Evolutionary conservation across 257 asterid genomes (phyloP), one percentile per base, ranked within the genome.

Genomic region (Przewalskia tangutica): DNA sequence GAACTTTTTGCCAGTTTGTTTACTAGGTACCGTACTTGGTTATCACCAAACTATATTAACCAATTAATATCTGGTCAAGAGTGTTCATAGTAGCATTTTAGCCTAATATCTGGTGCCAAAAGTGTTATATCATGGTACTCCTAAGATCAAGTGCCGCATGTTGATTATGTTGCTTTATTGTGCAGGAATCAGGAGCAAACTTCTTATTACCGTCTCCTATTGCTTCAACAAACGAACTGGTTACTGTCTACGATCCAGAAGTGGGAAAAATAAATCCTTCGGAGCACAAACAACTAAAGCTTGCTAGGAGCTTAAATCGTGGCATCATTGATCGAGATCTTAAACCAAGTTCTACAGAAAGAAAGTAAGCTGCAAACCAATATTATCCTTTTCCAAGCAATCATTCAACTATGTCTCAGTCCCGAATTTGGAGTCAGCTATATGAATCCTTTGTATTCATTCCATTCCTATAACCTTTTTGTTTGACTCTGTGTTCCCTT

Each of bases 271-370:
- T 90, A 34, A 95, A 95, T 90, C 99, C 98, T 81, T 92, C 98
- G n/a, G 99, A 95, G 90, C 99, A 95, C 94, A 95, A 95, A 90
- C 99, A 95, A 83, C 90, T 93, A 76, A 95, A 95, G 90, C 88
- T 95, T 84, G 99, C 99, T 2, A 93, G 99, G 89, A 95, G 98
- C 89, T 92, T 95, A 80, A 95, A 89, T 84, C 99, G 99, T 75
- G 99, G 98, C 84, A 95, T 95, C 83, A 94, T 95, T 80, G 99
- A 95, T 83, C 90, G 95, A 86, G 99, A 95, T 90, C 98, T 95
- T 79, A 95, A 95, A 84, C 99, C 99, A 63, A 95, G 99, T 90
- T 55, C 80, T 62, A 87, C 95, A 9, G 98, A 95, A 81, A 90
- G 99, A 85, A 95, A 92, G 99, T 92, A 89, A 90, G 97, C 83